These are phyloP conservation scores for Cytidiella melzeri DNA, from an alignment of 768 basidiomycete species.

Conservation along the genomic window DNA sequence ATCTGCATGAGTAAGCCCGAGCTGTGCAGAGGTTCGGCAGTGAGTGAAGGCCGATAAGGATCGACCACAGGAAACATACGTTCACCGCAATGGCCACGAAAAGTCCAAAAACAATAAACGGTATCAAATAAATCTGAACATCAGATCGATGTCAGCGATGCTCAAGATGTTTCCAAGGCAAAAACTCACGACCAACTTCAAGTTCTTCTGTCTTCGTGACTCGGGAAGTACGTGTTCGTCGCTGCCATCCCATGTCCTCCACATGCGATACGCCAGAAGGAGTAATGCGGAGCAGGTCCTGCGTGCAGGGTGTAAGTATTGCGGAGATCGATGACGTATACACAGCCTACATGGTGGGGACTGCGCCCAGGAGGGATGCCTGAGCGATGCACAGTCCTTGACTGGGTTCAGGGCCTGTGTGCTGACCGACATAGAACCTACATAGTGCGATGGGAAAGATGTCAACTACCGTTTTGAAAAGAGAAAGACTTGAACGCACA, in stretches of 20 bases:
- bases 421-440: conserved; percentile 36
- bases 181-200: not conserved
- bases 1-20: conserved; percentile 17
- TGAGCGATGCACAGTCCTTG: conserved; percentile 38
- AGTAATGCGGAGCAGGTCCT: conserved; percentile 10
- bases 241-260: conserved; percentile 7
- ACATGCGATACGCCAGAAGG: conserved; percentile 3
- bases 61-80: conserved; percentile 6
- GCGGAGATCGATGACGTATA: not conserved
- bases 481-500: conserved; percentile 30
- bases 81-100: conserved; percentile 16
- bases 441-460: not conserved
- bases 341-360: conserved; percentile 17
- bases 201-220: not conserved
- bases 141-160: not conserved
- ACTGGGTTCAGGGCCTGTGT: conserved; percentile 31
- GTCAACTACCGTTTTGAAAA: not conserved
- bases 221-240: not conserved
- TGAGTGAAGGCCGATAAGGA: not conserved
- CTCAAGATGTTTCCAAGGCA: not conserved
- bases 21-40: conserved; percentile 5
- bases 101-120: conserved; percentile 14
- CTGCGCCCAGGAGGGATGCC: conserved; percentile 29
- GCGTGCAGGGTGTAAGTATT: not conserved
- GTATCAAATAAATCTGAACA: conserved; percentile 13